phyloP scores from a whole-genome alignment of 2,329 filamentous ascomycete genomes.

The Claviceps digitariae region DNA sequence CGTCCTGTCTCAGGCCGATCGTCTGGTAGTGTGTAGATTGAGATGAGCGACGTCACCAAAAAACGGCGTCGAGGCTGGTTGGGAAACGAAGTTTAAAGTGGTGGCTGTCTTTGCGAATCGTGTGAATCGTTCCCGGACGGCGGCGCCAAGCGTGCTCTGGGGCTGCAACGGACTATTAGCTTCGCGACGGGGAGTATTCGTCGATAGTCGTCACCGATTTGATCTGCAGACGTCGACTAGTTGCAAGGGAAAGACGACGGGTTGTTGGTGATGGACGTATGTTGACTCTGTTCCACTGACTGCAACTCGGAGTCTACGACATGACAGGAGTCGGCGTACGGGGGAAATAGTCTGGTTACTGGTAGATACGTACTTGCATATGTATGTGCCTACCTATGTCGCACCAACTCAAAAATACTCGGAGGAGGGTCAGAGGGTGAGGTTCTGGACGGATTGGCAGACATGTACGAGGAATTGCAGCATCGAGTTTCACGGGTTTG shows the following conservation, averaged over 20 bases:
- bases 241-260: neutral
- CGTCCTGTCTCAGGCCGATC: neutral
- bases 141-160: conserved; percentile 1
- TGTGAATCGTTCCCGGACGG: neutral
- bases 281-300: too few relatives aligned
- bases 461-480: neutral
- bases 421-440: too few relatives aligned
- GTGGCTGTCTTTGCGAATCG: neutral
- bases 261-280: neutral
- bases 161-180: neutral
- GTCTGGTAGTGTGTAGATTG: neutral
- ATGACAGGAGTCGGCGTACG: too few relatives aligned
- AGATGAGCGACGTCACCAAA: conserved; percentile 1
- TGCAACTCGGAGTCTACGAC: too few relatives aligned
- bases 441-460: neutral
- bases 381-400: too few relatives aligned
- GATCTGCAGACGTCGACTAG: neutral
- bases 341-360: too few relatives aligned
- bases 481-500: neutral
- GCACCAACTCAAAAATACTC: too few relatives aligned
- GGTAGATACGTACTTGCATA: too few relatives aligned
- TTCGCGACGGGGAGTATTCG: neutral
- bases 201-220: neutral
- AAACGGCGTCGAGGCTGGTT: neutral
- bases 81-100: neutral